These are phyloP conservation scores for Penicillium sp. DNA, from an alignment of 2,329 filamentous ascomycete genomes.

Conservation along the genomic window DNA sequence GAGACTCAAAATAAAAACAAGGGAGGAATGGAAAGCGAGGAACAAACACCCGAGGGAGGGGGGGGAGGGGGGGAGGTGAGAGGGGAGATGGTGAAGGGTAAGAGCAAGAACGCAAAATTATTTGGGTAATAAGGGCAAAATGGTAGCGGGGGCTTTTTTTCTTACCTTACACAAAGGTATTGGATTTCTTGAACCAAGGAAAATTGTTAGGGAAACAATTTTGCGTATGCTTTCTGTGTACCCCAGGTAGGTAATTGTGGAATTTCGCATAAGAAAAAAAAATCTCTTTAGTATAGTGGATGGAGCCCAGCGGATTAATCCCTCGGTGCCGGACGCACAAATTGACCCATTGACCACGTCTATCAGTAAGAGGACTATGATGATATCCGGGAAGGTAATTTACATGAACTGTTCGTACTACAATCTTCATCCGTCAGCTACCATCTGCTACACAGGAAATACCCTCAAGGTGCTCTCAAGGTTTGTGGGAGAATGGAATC, in stretches of 20 bases:
- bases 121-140: conserved; percentile 24
- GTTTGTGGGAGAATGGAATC: not conserved
- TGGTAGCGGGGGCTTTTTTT: conserved; percentile 22
- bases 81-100: conserved; percentile 23
- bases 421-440: not conserved
- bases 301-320: conserved; percentile 16
- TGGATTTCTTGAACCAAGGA: not conserved
- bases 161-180: conserved; percentile 4
- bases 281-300: conserved; percentile 13
- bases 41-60: conserved; percentile 15
- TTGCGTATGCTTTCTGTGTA: conserved; percentile 5
- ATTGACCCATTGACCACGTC: not conserved
- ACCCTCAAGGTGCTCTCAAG: not conserved
- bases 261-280: conserved; percentile 18
- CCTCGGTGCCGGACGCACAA: conserved; percentile 19
- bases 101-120: conserved; percentile 26
- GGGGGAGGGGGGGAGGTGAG: conserved; percentile 21
- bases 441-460: not conserved
- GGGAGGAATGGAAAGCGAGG: conserved; percentile 18
- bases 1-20: not conserved
- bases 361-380: not conserved
- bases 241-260: conserved; percentile 8
- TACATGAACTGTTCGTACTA: not conserved
- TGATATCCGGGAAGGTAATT: not conserved
- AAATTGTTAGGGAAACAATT: not conserved